A percentile compares a stretch with the other conserved stretches of the same genome.
Conservation (phyloP, 495 filamentous ascomycete species). For the Amorphotheca resinae region DNA sequence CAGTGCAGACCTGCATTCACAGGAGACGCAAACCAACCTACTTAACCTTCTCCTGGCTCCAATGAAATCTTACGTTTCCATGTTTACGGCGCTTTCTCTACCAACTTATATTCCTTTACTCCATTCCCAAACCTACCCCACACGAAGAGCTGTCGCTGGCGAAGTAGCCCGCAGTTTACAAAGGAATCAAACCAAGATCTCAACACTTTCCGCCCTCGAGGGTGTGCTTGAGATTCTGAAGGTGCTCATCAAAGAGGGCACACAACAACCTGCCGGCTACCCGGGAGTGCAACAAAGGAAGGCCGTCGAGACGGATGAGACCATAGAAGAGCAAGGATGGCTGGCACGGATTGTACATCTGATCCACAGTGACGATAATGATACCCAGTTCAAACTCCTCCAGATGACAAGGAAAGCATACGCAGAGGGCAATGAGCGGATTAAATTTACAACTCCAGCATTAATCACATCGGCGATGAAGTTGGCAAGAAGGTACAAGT, state of each 20-base stretch:
- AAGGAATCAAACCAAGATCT: constrained; percentile 65
- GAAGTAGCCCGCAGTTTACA: constrained; percentile 72
- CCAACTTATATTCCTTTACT: constrained; percentile 84
- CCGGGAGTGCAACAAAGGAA: constrained; percentile 69
- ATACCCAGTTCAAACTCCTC: constrained; percentile 87
- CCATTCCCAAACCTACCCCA: constrained; percentile 86
- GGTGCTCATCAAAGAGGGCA: constrained; percentile 86
- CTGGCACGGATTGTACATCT: constrained; percentile 85
- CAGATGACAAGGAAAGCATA: constrained; percentile 83
- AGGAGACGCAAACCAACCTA: constrained; percentile 75
- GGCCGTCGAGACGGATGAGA: constrained; percentile 73
- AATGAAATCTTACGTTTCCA: constrained; percentile 75
- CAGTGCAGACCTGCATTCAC: constrained; percentile 85
- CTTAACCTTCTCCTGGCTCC: constrained; percentile 79
- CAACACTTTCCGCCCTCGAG: constrained; percentile 66
- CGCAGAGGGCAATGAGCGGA: constrained; percentile 84
- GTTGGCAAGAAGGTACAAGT: constrained; percentile 79
- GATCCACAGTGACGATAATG: constrained; percentile 70
- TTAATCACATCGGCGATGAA: constrained; percentile 83
- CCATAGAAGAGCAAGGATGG: constrained; percentile 94
- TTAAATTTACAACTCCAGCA: constrained; percentile 88
- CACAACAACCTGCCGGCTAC: constrained; percentile 72
- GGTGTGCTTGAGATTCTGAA: constrained; percentile 77
- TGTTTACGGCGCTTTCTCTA: constrained; percentile 86
- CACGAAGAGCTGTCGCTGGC: constrained; percentile 76